phyloP scores from a whole-genome alignment of 139 green algal species.

The Picochlorum sp. region DNA sequence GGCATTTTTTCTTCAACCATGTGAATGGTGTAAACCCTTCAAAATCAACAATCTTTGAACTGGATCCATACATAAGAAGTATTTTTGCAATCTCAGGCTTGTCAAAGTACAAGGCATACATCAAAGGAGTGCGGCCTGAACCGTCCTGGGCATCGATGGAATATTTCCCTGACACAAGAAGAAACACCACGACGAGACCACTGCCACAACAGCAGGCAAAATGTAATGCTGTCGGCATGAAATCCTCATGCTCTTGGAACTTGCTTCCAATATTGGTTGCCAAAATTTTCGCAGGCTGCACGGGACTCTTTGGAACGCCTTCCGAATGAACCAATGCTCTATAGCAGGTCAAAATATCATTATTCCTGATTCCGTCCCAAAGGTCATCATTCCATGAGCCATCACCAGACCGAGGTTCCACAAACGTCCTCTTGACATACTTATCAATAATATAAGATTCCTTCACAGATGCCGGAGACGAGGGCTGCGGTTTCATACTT shows the following conservation, averaged over 20 bases:
- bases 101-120: constrained; percentile 11
- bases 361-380: constrained; percentile 15
- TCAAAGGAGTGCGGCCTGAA: constrained; percentile 17
- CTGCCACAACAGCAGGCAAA: not conserved
- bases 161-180: constrained; percentile 19
- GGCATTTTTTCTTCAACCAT: constrained; percentile 5
- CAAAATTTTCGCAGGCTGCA: no score
- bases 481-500: constrained; percentile 6
- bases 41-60: not conserved
- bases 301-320: not conserved
- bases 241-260: not conserved
- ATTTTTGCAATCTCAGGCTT: constrained; percentile 6
- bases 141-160: constrained; percentile 15
- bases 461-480: constrained; percentile 9
- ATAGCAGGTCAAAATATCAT: constrained; percentile 12
- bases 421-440: constrained; percentile 11
- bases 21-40: not conserved
- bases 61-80: not conserved
- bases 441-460: constrained; percentile 21
- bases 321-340: constrained; percentile 1
- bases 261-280: not conserved
- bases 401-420: not conserved
- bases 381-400: constrained; percentile 5
- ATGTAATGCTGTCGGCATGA: not conserved
- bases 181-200: constrained; percentile 16